phyloP scores from a whole-genome alignment of 352 stramenopile genomes.

The Globisporangium heterothallicum region DNA sequence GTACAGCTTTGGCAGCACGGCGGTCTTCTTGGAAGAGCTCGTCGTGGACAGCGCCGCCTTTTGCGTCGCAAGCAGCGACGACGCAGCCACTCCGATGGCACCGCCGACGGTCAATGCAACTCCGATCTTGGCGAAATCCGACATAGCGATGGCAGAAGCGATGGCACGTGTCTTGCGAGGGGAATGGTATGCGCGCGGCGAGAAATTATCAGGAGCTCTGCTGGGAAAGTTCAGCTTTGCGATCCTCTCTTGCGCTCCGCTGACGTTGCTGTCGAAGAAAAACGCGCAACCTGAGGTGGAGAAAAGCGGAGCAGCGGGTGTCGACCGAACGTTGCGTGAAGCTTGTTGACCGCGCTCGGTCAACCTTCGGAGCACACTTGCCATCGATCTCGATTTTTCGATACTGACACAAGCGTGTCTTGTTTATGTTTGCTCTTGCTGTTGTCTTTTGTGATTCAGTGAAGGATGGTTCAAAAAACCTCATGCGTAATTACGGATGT shows the following conservation, averaged over 20 bases:
- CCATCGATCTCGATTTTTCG: conserved; percentile 10
- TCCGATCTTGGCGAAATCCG: conserved; percentile 39
- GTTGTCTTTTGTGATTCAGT: too few species aligned
- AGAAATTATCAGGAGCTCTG: neutral
- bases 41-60: conserved; percentile 8
- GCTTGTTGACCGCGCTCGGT: neutral
- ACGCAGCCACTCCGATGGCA: conserved; percentile 33
- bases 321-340: conserved; percentile 2
- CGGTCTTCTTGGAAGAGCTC: neutral
- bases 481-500: too few species aligned
- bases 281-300: conserved; percentile 1
- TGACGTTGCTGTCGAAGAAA: too few species aligned
- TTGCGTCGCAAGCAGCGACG: conserved; percentile 20
- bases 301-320: neutral
- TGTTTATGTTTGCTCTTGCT: too few species aligned
- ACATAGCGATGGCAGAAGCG: conserved; percentile 15
- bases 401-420: too few species aligned
- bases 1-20: conserved; percentile 32
- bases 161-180: neutral
- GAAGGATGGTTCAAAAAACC: too few species aligned
- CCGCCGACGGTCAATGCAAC: conserved; percentile 39
- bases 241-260: conserved; percentile 3
- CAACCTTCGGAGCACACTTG: conserved; percentile 6
- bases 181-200: neutral
- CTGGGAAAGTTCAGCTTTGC: neutral